phyloP scores from a whole-genome alignment of 75 land plant species.

The Azolla pinnata region DNA sequence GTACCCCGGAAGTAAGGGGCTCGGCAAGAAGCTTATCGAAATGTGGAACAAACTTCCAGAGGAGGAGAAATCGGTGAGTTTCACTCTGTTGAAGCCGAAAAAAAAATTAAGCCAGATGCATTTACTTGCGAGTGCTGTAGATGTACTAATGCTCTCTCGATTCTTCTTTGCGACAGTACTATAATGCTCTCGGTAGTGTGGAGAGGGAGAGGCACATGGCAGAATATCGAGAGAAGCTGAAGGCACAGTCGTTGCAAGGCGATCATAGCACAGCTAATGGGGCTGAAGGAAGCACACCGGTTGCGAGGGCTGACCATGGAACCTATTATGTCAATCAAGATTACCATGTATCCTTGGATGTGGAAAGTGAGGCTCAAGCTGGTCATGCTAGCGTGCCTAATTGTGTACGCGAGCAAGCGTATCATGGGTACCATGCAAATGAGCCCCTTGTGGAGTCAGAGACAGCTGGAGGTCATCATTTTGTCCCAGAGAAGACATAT shows the following conservation, averaged over 20 bases:
- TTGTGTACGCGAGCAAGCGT: not conserved
- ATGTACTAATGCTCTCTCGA: not conserved
- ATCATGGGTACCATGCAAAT: not conserved
- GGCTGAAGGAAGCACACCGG: not conserved
- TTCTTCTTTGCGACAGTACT: constrained; percentile 10
- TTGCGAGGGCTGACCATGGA: not conserved
- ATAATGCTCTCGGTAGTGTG: constrained; percentile 7
- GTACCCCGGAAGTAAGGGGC: constrained; percentile 6
- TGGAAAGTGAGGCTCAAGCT: not conserved
- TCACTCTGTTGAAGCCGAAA: not conserved
- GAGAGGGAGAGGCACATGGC: constrained; percentile 13
- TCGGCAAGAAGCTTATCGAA: constrained; percentile 13
- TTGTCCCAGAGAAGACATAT: not conserved
- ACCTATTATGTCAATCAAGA: constrained; percentile 13
- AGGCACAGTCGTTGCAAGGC: not conserved
- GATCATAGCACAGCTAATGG: no score
- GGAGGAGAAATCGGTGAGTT: constrained; percentile 15
- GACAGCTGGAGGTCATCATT: not conserved
- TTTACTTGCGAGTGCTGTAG: no score
- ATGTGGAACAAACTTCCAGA: constrained; percentile 17
- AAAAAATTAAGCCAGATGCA: not conserved
- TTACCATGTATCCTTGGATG: constrained; percentile 21
- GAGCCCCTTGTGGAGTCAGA: constrained; percentile 1
- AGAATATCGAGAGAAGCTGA: constrained; percentile 13
- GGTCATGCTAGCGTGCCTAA: not conserved